These are phyloP conservation scores for Panicum hallii DNA, from an alignment of 202 grass and related monocot genomes.

Conservation along the genomic window DNA sequence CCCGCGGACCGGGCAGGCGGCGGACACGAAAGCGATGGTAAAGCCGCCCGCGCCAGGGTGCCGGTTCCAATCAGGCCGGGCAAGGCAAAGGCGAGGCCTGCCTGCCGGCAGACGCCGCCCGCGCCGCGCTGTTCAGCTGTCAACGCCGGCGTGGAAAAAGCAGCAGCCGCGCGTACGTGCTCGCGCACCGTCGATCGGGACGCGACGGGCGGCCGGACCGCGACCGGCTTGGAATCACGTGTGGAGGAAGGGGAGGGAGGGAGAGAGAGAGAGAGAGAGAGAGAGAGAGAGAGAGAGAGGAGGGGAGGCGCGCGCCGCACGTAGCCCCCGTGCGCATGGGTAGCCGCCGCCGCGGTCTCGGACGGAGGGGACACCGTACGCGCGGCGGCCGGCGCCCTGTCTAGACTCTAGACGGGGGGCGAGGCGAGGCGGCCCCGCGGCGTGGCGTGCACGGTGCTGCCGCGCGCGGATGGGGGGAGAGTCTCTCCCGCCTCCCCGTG, in stretches of 20 bases:
- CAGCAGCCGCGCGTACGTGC: background rate
- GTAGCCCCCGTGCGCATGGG: background rate
- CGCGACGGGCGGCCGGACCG: background rate
- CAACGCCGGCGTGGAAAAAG: background rate
- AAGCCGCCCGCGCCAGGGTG: slow-evolving; percentile 40
- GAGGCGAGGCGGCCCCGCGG: background rate
- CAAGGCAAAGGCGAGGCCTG: background rate
- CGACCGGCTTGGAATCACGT: background rate
- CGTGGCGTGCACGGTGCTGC: slow-evolving; percentile 46
- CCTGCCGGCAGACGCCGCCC: background rate
- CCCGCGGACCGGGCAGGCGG: slow-evolving; percentile 4
- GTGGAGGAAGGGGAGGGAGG: background rate
- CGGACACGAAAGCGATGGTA: slow-evolving; percentile 35
- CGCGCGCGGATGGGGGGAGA: too few species aligned
- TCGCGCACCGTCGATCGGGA: background rate
- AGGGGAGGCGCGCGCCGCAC: background rate
- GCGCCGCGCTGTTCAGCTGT: background rate
- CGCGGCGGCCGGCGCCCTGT: slow-evolving; percentile 36
- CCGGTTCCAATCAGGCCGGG: slow-evolving; percentile 34
- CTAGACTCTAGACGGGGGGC: background rate
- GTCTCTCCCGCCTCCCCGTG: too few species aligned
- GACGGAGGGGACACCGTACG: slow-evolving; percentile 55
- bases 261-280: too few species aligned
- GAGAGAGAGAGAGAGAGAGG: background rate
- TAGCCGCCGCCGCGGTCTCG: background rate